Conservation (phyloP, 805 yeast genomes). For the Brettanomyces custersianus region DNA sequence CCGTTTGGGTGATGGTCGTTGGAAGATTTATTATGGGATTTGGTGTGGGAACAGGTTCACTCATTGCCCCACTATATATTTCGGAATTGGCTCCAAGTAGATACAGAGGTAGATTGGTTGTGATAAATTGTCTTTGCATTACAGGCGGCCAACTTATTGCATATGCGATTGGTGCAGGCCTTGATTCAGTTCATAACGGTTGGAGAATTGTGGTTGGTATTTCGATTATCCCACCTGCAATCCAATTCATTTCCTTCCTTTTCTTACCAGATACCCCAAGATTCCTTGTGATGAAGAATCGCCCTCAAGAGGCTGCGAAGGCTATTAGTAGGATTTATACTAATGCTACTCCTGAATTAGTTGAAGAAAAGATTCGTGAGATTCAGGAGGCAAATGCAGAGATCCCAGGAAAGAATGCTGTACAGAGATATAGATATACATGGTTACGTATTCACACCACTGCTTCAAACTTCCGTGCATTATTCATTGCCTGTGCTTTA, state of each 20-base stretch:
- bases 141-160: slow-evolving; percentile 96
- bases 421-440: slow-evolving; percentile 48
- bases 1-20: slow-evolving; percentile 83
- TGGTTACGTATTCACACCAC: slow-evolving; percentile 53
- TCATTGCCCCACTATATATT: slow-evolving; percentile 89
- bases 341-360: slow-evolving; percentile 53
- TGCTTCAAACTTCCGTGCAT: slow-evolving; percentile 81
- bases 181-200: slow-evolving; percentile 64
- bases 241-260: slow-evolving; percentile 67
- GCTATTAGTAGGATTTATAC: slow-evolving; percentile 59
- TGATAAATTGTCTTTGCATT: slow-evolving; percentile 78
- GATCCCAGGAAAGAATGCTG: slow-evolving; percentile 32
- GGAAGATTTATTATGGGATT: slow-evolving; percentile 93
- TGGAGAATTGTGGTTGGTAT: slow-evolving; percentile 92
- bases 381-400: slow-evolving; percentile 39
- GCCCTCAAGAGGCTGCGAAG: slow-evolving; percentile 51
- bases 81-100: slow-evolving; percentile 88
- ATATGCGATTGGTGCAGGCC: slow-evolving; percentile 87
- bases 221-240: slow-evolving; percentile 76
- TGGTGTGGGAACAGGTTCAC: slow-evolving; percentile 93
- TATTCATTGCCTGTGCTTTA: slow-evolving; percentile 82
- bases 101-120: slow-evolving; percentile 86
- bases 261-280: slow-evolving; percentile 97
- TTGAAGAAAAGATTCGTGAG: slow-evolving; percentile 62
- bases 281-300: slow-evolving; percentile 66